Base-by-base conservation (phyloP, 768 basidiomycete species). In the Terana coerulea region DNA sequence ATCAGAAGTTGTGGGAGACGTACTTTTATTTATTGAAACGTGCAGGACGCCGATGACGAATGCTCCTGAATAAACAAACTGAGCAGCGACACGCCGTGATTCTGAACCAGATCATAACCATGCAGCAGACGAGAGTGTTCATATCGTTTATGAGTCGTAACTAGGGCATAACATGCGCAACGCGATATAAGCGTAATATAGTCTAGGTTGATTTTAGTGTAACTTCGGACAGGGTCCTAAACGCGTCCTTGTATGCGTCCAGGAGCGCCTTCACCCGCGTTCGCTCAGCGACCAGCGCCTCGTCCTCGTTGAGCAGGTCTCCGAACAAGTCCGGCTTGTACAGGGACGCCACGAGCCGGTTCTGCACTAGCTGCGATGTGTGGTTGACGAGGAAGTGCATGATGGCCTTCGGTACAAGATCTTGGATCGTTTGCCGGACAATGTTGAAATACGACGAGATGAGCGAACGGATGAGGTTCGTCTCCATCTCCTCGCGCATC, bases 321-420 rank as follows among this genome's bases (percentile, higher is more conserved):
- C 80, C 74, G 64, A 98, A 98, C 49, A 98, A 69, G 15, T 93
- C 89, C 0, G 95, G 95, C 71, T 93, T 97, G 76, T 99, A 99
- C 58, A 99, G 69, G 39, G 87, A 76, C 28, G 94, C 81, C n/a
- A 99, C 97, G 28, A 99, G 76, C 19, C 97, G 83, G 66, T 97
- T 97, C 70, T 98, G 97, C 22, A 99, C 92, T 15, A 93, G 89
- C 65, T 98, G 89, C 39, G 92, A 86, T n/a, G 95, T 95, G 64
- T 91, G 80, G 70, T 97, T 98, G 64, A 99, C 95, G 56, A 98
- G 79, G 60, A 94, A 82, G 72, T 98, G 95, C 95, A 98, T 98
- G 73, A 97, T 88, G 19, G 95, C 93, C 71, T 99, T 99, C 29
- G 97, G 97, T 17, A 99, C 81, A 50, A 98, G 78, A 67, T 99